Conservation (phyloP, 169 alveolate genomes). For the Toxoplasma gondii region DNA sequence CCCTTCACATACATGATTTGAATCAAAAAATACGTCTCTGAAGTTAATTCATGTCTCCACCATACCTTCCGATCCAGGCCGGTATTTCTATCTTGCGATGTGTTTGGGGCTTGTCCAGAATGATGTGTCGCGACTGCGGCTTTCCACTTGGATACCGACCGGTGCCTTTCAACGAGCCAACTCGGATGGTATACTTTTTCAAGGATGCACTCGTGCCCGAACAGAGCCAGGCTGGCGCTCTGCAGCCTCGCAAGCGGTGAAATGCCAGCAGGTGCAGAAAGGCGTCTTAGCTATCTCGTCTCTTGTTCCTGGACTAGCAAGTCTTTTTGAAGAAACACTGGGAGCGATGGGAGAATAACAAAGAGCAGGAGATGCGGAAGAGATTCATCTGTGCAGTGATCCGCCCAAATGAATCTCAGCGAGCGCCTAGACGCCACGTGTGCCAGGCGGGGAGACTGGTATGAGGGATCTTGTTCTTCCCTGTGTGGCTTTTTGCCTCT, state of each 20-base stretch:
- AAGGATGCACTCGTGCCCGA: slow-evolving; percentile 30
- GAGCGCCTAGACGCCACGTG: no score
- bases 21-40: no score
- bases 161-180: slow-evolving; percentile 33
- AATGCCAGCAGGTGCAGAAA: no score
- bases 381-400: neutral
- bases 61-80: no score
- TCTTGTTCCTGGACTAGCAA: neutral
- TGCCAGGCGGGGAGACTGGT: no score
- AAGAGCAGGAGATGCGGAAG: no score
- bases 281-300: neutral
- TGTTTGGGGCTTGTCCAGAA: neutral
- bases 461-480: no score
- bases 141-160: slow-evolving; percentile 48
- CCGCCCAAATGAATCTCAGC: neutral
- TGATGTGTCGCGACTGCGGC: slow-evolving; percentile 51
- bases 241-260: slow-evolving; percentile 13
- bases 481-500: no score
- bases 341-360: neutral
- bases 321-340: neutral
- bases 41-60: no score
- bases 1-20: no score
- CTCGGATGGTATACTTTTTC: slow-evolving; percentile 37
- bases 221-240: slow-evolving; percentile 52
- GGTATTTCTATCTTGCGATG: no score